Evolutionary conservation across 2,329 filamentous ascomycete species (phyloP).

Genomic region (Epichloe uncinata): DNA sequence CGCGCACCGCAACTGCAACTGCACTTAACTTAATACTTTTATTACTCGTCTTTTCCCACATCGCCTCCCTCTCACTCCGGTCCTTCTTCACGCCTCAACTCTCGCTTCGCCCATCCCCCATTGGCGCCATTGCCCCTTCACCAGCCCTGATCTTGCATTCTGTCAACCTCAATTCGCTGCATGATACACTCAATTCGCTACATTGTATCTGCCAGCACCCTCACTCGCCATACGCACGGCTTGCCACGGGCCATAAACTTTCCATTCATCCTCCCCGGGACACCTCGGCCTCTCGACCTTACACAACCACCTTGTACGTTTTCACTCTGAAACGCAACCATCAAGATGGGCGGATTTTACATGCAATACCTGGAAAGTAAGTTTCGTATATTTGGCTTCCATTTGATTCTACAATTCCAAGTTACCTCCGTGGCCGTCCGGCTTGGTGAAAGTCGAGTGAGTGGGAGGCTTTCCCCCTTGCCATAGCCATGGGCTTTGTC

Average conservation of each 20-base stretch:
- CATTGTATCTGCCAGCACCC: background rate
- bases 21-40: constrained; percentile 1
- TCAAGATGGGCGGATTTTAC: constrained; percentile 50
- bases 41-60: constrained; percentile 6
- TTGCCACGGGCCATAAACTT: constrained; percentile 8
- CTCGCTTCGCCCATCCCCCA: constrained; percentile 18
- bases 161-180: background rate
- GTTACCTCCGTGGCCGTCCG: background rate
- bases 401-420: background rate
- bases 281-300: constrained; percentile 1
- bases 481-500: too few relatives aligned
- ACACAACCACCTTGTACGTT: constrained; percentile 3
- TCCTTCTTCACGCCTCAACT: constrained; percentile 4
- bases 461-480: too few relatives aligned
- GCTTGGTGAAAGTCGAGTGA: background rate
- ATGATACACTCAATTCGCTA: background rate
- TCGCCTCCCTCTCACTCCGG: background rate
- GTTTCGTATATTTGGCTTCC: constrained; percentile 21
- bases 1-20: background rate
- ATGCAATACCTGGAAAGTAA: constrained; percentile 66
- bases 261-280: constrained; percentile 5
- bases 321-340: constrained; percentile 15
- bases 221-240: background rate
- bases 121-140: constrained; percentile 42
- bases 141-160: constrained; percentile 6